A percentile compares a stretch with the other conserved stretches of the same genome.
Conservation (phyloP, 2,329 filamentous ascomycete species). For the Colletotrichum limetticola region DNA sequence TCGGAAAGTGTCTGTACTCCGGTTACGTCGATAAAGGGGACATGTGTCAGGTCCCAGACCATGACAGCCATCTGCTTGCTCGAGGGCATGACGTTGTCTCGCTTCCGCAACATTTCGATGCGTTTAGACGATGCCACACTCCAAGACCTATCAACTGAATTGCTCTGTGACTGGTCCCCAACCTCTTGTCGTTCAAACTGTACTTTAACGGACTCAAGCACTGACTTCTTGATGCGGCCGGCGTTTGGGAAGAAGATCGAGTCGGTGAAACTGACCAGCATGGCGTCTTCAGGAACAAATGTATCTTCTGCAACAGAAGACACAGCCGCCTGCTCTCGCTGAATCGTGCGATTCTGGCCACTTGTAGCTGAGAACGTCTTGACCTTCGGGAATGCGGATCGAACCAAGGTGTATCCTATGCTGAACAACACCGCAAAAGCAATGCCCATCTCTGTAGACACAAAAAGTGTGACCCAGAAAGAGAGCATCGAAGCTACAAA, state of each 20-base stretch:
- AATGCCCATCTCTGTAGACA: slow-evolving; percentile 69
- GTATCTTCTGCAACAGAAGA: slow-evolving; percentile 36
- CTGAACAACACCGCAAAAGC: slow-evolving; percentile 70
- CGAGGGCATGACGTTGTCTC: slow-evolving; percentile 46
- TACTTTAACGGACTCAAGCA: slow-evolving; percentile 60
- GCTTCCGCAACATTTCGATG: slow-evolving; percentile 55
- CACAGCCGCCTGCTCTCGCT: slow-evolving; percentile 39
- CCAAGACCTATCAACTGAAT: slow-evolving; percentile 60
- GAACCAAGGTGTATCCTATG: slow-evolving; percentile 68
- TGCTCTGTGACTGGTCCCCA: slow-evolving; percentile 50
- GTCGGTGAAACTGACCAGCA: slow-evolving; percentile 66
- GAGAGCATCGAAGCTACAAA: slow-evolving; percentile 72
- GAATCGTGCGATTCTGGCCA: slow-evolving; percentile 42
- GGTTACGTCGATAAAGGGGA: slow-evolving; percentile 65
- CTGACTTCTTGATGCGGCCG: slow-evolving; percentile 59
- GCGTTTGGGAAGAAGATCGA: slow-evolving; percentile 72
- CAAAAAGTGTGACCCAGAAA: slow-evolving; percentile 73
- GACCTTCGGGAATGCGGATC: slow-evolving; percentile 64
- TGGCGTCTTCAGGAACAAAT: slow-evolving; percentile 58
- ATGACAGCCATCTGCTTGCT: slow-evolving; percentile 56
- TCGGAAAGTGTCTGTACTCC: slow-evolving; percentile 60
- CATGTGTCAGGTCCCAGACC: slow-evolving; percentile 62
- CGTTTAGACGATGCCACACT: slow-evolving; percentile 62
- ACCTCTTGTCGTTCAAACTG: slow-evolving; percentile 51
- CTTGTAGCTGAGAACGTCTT: slow-evolving; percentile 43